Base-by-base conservation (phyloP, 1,284 basidiomycete species). In the Boletus hoseneyae region DNA sequence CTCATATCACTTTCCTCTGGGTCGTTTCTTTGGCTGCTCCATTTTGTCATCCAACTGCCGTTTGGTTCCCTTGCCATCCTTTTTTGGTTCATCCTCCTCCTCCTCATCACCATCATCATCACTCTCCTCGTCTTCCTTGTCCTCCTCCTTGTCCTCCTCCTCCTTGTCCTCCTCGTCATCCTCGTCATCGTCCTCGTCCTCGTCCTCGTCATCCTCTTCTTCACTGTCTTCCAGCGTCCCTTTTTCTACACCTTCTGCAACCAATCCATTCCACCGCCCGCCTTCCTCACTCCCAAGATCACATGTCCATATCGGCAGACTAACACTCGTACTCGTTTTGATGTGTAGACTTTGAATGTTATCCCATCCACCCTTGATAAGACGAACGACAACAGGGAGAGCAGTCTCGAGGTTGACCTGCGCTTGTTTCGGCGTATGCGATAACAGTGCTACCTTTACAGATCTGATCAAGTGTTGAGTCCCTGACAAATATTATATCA, bases 301-400 rank as follows among this genome's bases (percentile, higher is more conserved):
- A 62, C 87, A 89, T 38, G 77, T 83, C 93, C 93, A 99, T 59
- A 99, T 83, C 1, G 96, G 96, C 27, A 99, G 72, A 55, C 88
- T 84, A n/a, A 85, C 76, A 45, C 87, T 91, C 16, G 80, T 81
- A 57, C 83, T 90, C 3, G 93, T 97, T 73, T 99, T 99, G 73
- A 99, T 84, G 57, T 94, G 82, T 25, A 99, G 70, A 53, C 83
- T 87, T 62, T 97, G 92, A 42, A 99, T 75, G 65, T 97, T 97
- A 49, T 89, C 85, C 95, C 95, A 97, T 19, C 83, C 87, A 42
- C 85, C 90, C 55, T 83, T 79, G 57, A 97, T 80, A 45, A 78
- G 76, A 52, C 75, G 70, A 33, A 87, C 79, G 51, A 96, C 73
- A n/a, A 78, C 79, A 3, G 96, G 94, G 2, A 98, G 72, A 1